Evolutionary conservation across 2,329 filamentous ascomycete genomes (phyloP).

Genomic region (Colletotrichum horii): DNA sequence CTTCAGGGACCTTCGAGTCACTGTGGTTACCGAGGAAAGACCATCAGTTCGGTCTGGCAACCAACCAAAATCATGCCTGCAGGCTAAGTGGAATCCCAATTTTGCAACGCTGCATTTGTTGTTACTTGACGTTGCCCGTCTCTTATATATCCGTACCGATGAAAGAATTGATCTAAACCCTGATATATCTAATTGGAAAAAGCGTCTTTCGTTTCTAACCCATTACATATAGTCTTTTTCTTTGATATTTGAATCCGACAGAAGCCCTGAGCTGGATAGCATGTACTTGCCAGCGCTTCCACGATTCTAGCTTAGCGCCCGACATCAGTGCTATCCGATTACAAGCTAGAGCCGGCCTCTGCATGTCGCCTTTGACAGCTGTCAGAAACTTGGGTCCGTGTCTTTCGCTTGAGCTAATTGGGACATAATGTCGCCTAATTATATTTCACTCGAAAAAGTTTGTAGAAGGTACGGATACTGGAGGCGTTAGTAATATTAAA

Average conservation of each 20-base stretch:
- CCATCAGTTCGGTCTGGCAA: neutral
- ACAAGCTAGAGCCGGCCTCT: neutral
- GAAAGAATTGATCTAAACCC: neutral
- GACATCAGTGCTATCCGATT: neutral
- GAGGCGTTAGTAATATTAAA: neutral
- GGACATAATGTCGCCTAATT: neutral
- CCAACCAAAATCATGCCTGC: neutral
- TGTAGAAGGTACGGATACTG: neutral
- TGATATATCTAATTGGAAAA: neutral
- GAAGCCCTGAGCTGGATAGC: neutral
- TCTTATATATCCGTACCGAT: neutral
- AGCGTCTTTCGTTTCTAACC: too few species aligned
- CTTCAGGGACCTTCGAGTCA: neutral
- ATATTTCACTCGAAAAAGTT: neutral
- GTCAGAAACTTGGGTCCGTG: neutral
- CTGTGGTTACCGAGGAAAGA: neutral
- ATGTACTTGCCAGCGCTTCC: neutral
- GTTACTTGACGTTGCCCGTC: rapidly evolving
- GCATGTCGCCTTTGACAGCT: neutral
- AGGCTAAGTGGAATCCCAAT: neutral
- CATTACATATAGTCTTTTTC: too few species aligned
- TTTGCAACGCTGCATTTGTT: neutral
- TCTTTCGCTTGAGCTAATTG: neutral
- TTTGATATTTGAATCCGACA: neutral
- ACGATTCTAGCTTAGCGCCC: neutral